Base-by-base conservation (phyloP, 768 basidiomycete species). In the Mycena capillaripes region DNA sequence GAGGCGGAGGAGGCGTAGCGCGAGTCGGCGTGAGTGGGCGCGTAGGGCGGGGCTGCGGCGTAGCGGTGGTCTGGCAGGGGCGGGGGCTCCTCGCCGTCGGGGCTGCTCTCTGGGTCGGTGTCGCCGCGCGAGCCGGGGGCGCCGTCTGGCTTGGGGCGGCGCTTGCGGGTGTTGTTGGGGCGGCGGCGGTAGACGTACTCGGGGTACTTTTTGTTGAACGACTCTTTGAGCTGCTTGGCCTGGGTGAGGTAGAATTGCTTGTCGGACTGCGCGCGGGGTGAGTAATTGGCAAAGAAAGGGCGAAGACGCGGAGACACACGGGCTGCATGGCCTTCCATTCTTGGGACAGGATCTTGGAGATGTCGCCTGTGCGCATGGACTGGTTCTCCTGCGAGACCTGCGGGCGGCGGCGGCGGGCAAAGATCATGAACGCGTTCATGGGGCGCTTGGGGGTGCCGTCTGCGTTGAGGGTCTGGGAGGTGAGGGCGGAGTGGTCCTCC, bases 341-440 rank as follows among this genome's bases (percentile, higher is more conserved):
- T 70, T 91, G 92, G 82, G 91, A 93, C 72, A 96, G 85, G 64
- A 96, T 90, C 83, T 96, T 96, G 85, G 92, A 93, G 64, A 96
- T 95, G 77, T 96, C 95, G 19, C 95, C 95, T 0, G 95, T 96
- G 46, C 95, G 91, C 93, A 96, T 92, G 53, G 93, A 89, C 80
- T 95, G 94, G 79, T 96, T 93, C 73, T 93, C 93, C n/a, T 93
- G 90, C 10, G 93, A 91, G 38, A 96, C 93, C 80, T 96, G 93
- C 21, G 95, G 95, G 50, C 95, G 85, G 68, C 95, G 88, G 62
- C 92, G 88, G 27, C 95, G 89, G 71, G 95, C 95, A 77, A 95
- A 96, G 70, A 96, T 96, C 95, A 96, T 96, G 85, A 96, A 96
- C 25, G 95, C 95, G 80, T 96, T 96, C 95, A 96, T 96, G 38